Conservation (phyloP, 192 early-diverging fungal species). For the Endogone sp. region DNA sequence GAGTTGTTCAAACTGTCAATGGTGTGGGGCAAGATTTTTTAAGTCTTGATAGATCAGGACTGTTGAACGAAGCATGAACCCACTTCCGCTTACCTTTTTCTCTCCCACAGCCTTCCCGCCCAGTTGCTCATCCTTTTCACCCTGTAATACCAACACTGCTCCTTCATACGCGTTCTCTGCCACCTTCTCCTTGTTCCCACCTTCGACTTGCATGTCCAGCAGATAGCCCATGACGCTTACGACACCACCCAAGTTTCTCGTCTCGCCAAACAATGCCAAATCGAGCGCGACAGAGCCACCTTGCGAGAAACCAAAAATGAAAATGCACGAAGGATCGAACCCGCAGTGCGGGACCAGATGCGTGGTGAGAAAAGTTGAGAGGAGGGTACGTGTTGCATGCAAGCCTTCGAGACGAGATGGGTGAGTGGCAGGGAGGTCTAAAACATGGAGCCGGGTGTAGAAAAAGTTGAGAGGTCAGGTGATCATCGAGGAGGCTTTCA, state of each 20-base stretch:
- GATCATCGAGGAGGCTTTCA: no score
- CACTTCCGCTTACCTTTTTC: conserved; percentile 27
- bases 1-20: conserved; percentile 7
- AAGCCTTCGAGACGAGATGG: conserved; percentile 42
- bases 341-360: conserved; percentile 37
- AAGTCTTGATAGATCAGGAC: neutral
- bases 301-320: conserved; percentile 74
- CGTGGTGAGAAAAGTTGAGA: conserved; percentile 39
- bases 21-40: neutral
- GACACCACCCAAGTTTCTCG: conserved; percentile 44
- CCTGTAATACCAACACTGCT: conserved; percentile 56
- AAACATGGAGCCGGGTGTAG: neutral
- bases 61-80: neutral
- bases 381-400: conserved; percentile 31
- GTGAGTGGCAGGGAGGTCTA: conserved; percentile 33
- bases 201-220: conserved; percentile 33
- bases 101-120: conserved; percentile 27
- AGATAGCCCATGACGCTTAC: conserved; percentile 60
- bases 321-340: conserved; percentile 41
- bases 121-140: conserved; percentile 44
- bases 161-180: conserved; percentile 17
- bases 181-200: conserved; percentile 17
- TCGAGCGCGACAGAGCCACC: conserved; percentile 68
- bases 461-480: no score
- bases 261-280: conserved; percentile 48